Base-by-base conservation (phyloP, 2,329 filamentous ascomycete species). In the Clonostachys chloroleuca region DNA sequence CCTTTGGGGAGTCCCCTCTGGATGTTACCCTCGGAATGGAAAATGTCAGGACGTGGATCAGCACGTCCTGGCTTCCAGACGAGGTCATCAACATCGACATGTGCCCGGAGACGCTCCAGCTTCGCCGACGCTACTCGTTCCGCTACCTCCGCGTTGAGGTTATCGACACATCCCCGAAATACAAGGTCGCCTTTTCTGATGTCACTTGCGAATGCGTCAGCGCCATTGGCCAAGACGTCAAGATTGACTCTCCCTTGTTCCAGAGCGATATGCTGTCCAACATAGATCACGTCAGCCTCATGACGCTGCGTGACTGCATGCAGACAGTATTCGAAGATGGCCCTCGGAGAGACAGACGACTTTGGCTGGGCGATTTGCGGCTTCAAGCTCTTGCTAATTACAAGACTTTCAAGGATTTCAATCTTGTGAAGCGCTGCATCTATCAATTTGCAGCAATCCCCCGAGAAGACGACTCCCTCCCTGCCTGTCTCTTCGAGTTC, bases 321-420 rank as follows among this genome's bases (percentile, higher is more conserved):
- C 64, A 66, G 47, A 64, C 64, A 12, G 64, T 67, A 14, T 67
- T 66, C 46, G 65, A 68, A 47, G 65, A 68, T 33, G 64, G 65
- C 2, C 65, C 64, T 12, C 51, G 65, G n/a, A 54, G 65, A 33
- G 65, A 67, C 45, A 52, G 63, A n/a, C 53, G 65, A 14, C 49
- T 67, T 10, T 67, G 65, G 65, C 54, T 61, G n/a, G 65, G 64
- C 1, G 65, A 68, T 42, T 47, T 67, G 6, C 56, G 64, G 13
- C 57, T 67, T 12, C 64, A 68, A 44, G 64, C 64, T 2, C 51
- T 66, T 14, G 59, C 63, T 6, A 66, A 67, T 47, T 67, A 67
- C 48, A 59, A 56, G 44, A 67, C 65, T 2, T 60, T 67, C 43
- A 58, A 59, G 41, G 56, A 68, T 48, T 63, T 57, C 44, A 43